phyloP scores from a whole-genome alignment of 1,284 basidiomycete genomes.

The Trametes versicolor region DNA sequence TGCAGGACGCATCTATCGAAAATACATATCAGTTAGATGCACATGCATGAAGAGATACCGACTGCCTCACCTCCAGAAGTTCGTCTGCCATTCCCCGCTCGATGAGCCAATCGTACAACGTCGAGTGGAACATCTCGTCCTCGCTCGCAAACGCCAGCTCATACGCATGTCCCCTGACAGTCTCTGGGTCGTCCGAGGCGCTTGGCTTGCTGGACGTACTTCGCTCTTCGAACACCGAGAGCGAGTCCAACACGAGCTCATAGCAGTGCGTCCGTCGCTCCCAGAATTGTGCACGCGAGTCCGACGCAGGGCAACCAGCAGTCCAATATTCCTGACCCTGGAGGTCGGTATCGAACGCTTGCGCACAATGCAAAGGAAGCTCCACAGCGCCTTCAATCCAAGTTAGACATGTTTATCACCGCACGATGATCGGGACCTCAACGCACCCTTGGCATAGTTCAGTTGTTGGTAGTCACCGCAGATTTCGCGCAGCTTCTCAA shows the following conservation, averaged over 20 bases:
- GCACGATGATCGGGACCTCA: conserved; percentile 15
- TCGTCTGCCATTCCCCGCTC: conserved; percentile 84
- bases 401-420: neutral
- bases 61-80: conserved; percentile 79
- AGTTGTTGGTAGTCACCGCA: conserved; percentile 88
- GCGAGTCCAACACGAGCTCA: conserved; percentile 82
- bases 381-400: conserved; percentile 77
- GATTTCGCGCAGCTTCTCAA: conserved; percentile 87
- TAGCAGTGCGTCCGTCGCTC: conserved; percentile 83
- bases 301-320: conserved; percentile 68
- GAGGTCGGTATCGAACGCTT: conserved; percentile 81
- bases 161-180: conserved; percentile 78
- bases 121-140: conserved; percentile 95
- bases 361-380: conserved; percentile 87
- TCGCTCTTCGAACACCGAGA: conserved; percentile 80
- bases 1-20: conserved; percentile 77
- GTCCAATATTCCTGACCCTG: conserved; percentile 84
- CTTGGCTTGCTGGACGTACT: conserved; percentile 38
- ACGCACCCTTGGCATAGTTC: conserved; percentile 79
- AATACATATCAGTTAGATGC: conserved; percentile 7
- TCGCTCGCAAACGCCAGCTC: conserved; percentile 85
- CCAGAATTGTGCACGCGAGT: conserved; percentile 68
- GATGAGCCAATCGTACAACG: conserved; percentile 95
- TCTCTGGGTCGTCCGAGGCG: conserved; percentile 64
- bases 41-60: conserved; percentile 3